These are phyloP conservation scores for Toxoplasma gondii DNA, from an alignment of 169 alveolate species.

Conservation along the genomic window DNA sequence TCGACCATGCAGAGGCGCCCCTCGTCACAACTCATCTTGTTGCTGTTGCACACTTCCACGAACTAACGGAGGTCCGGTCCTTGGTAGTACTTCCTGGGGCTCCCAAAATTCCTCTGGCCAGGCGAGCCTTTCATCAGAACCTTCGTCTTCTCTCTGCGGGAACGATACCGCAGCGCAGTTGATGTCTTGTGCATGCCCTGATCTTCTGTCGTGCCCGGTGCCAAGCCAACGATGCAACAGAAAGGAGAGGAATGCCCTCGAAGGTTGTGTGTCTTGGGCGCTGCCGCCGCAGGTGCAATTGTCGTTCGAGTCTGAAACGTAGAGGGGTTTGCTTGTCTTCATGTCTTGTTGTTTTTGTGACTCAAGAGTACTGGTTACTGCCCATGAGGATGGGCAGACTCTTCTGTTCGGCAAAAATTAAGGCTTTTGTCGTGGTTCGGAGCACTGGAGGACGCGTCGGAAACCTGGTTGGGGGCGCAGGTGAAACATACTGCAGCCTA, in stretches of 20 bases:
- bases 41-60: background rate
- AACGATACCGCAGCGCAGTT: background rate
- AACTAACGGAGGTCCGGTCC: background rate
- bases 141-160: background rate
- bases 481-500: too few relatives aligned
- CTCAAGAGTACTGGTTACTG: too few relatives aligned
- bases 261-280: slow-evolving; percentile 15
- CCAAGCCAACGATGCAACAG: background rate
- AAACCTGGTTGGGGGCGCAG: too few relatives aligned
- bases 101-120: background rate
- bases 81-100: background rate
- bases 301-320: background rate
- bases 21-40: background rate
- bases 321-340: background rate
- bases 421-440: too few relatives aligned
- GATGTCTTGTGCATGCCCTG: background rate
- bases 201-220: background rate
- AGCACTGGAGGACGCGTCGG: too few relatives aligned
- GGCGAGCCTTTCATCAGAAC: background rate
- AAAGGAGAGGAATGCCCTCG: slow-evolving; percentile 6
- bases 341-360: background rate
- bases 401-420: too few relatives aligned
- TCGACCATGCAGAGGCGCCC: background rate
- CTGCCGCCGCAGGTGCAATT: slow-evolving; percentile 1
- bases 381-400: too few relatives aligned